Percentiles rank a stretch among this genome's conserved stretches.
Conservation (phyloP, 768 basidiomycete genomes). For the Myochromella boudieri region DNA sequence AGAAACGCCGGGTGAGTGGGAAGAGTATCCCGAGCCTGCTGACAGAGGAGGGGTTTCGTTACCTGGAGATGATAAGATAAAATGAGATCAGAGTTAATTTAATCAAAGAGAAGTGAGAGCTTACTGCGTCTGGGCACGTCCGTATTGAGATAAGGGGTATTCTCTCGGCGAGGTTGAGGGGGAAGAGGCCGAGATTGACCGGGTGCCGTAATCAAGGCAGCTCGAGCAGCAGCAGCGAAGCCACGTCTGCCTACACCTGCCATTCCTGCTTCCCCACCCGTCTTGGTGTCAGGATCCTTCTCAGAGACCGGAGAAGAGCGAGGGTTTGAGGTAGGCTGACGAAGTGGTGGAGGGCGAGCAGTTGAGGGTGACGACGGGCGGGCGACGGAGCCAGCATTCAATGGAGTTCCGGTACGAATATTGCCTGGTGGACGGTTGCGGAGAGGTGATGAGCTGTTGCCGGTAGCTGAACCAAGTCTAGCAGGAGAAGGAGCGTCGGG, state of each 20-base stretch:
- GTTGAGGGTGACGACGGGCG: not conserved
- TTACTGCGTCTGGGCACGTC: conserved; percentile 41
- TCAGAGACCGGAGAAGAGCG: conserved; percentile 15
- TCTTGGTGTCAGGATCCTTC: conserved; percentile 63
- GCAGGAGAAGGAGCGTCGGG: conserved; percentile 16
- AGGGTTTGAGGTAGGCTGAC: conserved; percentile 12
- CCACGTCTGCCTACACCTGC: conserved; percentile 88
- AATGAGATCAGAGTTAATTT: conserved; percentile 11
- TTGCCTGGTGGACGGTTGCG: conserved; percentile 22
- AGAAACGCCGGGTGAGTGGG: conserved; percentile 42
- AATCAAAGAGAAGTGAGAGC: conserved; percentile 17
- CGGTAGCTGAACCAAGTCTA: conserved; percentile 14
- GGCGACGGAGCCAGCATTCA: conserved; percentile 17
- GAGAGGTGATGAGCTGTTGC: conserved; percentile 19
- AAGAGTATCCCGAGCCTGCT: conserved; percentile 44
- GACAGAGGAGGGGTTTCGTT: conserved; percentile 47
- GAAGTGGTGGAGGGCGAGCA: conserved; percentile 11
- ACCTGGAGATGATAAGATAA: conserved; percentile 18
- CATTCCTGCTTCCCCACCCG: conserved; percentile 81
- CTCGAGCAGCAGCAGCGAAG: conserved; percentile 73
- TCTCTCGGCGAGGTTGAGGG: conserved; percentile 27
- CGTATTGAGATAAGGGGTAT: conserved; percentile 48
- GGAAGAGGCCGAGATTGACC: conserved; percentile 15
- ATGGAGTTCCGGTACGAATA: conserved; percentile 19
- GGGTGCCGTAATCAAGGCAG: conserved; percentile 36